Conservation (phyloP, 495 filamentous ascomycete genomes). For the Hypoxylon lienhwacheense region DNA sequence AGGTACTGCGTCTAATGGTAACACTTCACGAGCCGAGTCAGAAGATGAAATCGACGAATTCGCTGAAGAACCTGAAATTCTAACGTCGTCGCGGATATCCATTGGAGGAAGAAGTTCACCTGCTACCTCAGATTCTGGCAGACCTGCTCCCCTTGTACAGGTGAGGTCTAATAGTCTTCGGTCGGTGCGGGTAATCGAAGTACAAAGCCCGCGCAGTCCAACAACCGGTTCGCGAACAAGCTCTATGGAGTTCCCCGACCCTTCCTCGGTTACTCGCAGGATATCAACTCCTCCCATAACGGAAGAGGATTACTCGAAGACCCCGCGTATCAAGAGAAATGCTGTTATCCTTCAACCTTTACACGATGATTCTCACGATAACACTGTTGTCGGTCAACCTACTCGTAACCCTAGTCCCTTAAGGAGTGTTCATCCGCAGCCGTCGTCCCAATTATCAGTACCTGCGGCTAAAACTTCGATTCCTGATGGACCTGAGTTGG, state of each 20-base stretch:
- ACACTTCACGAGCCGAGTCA: conserved; percentile 18
- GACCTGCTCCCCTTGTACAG: conserved; percentile 43
- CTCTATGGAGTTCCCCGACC: conserved; percentile 47
- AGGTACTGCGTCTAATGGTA: conserved; percentile 4
- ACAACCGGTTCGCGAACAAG: conserved; percentile 44
- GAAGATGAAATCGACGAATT: conserved; percentile 49
- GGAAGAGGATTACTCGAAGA: conserved; percentile 38
- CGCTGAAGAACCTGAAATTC: conserved; percentile 56
- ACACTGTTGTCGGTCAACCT: conserved; percentile 11
- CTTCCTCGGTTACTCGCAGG: conserved; percentile 27
- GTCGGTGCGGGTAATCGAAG: conserved; percentile 57
- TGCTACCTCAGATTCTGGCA: conserved; percentile 44
- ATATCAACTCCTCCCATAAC: conserved; percentile 46
- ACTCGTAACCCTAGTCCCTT: conserved; percentile 32
- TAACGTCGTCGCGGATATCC: conserved; percentile 58
- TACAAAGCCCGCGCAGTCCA: conserved; percentile 52
- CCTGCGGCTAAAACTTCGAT: conserved; percentile 45
- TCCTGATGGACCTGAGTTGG: conserved; percentile 30
- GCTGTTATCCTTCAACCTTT: conserved; percentile 13
- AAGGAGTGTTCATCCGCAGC: conserved; percentile 22
- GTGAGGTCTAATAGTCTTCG: conserved; percentile 54
- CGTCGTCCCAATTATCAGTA: conserved; percentile 23
- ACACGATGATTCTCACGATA: conserved; percentile 21
- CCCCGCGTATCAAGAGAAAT: conserved; percentile 14
- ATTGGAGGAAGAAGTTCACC: conserved; percentile 52